Evolutionary conservation across 2,329 filamentous ascomycete genomes (phyloP).

Genomic region (Harringtonia lauricola): DNA sequence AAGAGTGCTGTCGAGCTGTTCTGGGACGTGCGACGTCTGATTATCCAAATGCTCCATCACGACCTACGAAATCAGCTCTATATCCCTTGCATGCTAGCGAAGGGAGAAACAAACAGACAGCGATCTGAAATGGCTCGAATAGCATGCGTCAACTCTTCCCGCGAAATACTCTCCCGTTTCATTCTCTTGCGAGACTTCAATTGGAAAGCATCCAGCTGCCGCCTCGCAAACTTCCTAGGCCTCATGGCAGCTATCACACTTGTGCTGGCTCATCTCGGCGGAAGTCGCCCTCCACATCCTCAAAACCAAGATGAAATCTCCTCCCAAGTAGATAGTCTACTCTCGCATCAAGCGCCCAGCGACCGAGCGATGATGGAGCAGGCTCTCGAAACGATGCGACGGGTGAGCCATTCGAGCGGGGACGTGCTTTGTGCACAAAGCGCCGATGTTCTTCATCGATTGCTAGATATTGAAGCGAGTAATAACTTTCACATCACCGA

Average conservation of each 20-base stretch:
- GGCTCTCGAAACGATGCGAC: not conserved
- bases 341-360: not conserved
- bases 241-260: not conserved
- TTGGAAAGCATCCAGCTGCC: not conserved
- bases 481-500: not conserved
- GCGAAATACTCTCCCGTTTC: not conserved
- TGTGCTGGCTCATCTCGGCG: not conserved
- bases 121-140: not conserved
- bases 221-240: not conserved
- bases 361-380: not conserved
- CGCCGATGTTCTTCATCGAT: not conserved
- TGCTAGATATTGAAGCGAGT: not conserved
- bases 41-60: not conserved
- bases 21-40: not conserved
- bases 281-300: not conserved
- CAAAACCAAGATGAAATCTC: not conserved
- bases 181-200: not conserved
- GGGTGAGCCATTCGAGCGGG: not conserved
- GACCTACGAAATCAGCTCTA: not conserved
- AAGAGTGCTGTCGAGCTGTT: not conserved
- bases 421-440: not conserved
- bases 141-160: not conserved
- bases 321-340: not conserved
- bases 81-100: not conserved
- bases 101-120: not conserved